Evolutionary conservation across 768 basidiomycete species (phyloP), one percentile per base, ranked within the genome.

Genomic region (Tulasnella sp.): DNA sequence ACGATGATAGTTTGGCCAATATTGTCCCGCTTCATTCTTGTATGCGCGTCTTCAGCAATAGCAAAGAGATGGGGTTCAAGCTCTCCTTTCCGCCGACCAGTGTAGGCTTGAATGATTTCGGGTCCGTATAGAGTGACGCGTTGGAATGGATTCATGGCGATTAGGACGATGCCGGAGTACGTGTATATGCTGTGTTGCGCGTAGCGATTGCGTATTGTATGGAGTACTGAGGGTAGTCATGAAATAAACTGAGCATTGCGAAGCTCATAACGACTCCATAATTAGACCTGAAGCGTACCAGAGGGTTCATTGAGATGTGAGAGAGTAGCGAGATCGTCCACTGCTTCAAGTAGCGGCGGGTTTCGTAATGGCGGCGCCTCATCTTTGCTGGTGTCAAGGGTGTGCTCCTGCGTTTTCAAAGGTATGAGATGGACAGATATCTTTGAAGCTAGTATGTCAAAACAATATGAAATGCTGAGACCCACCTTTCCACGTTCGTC

Each of bases 1-100:
- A 99, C 96, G 64, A 99, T 96, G 68, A 99, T 98, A 3, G 96
- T 99, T 73, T 99, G 96, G 62, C 97, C 93, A 73, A 85, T 82
- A 61, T 88, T 81, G 66, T 97, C 85, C 70, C 85, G 85, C 63
- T 89, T 80, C 96, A 98, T 98, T 57, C 90, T 89, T 11, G 92
- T 93, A 70, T 98, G 91, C 62, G 96, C 96, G 75, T 98, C 96
- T 72, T 99, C 96, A 9, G 96, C 96, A 65, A 99, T 99, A 21
- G 96, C 96, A 72, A 98, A 99, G 63, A 99, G 71, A 75, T 99
- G 96, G 1, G 96, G 96, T 67, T 98, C 96, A 34, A 98, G 77
- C 61, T 98, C 96, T 42, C 94, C 94, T 70, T 92, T 84, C 68
- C 82, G 82, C 53, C 91, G 76, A 55, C 91, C 92, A 62, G 85